Percentiles rank a stretch among this genome's conserved stretches.
These are phyloP conservation scores for Dalechampia spathulata DNA, from an alignment of 441 rosid species.

Conservation along the genomic window DNA sequence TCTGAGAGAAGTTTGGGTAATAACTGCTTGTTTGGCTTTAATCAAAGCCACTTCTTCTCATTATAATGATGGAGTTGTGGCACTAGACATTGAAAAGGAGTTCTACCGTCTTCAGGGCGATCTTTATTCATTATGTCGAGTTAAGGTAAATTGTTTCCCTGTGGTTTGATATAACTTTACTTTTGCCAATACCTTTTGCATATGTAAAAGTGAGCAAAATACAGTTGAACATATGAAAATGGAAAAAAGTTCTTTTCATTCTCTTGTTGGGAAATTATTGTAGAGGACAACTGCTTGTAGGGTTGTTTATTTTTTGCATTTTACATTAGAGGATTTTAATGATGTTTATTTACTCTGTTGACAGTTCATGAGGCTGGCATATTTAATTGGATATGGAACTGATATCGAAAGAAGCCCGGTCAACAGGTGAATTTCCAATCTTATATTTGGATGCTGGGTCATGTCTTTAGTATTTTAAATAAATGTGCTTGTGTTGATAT, in stretches of 20 bases:
- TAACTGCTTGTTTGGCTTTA: slow-evolving; percentile 84
- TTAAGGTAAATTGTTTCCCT: slow-evolving; percentile 52
- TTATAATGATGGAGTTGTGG: slow-evolving; percentile 52
- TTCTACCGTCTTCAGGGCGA: slow-evolving; percentile 93
- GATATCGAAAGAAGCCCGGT: slow-evolving; percentile 90
- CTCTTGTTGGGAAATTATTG: neutral
- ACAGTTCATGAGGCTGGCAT: slow-evolving; percentile 98
- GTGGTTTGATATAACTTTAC: neutral
- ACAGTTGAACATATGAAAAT: neutral
- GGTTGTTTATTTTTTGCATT: neutral
- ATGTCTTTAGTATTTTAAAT: slow-evolving; percentile 4
- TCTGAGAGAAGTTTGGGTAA: slow-evolving; percentile 94
- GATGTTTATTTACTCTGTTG: slow-evolving; percentile 29
- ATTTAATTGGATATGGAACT: slow-evolving; percentile 86
- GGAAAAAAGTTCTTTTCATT: neutral
- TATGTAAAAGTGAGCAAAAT: neutral
- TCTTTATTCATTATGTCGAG: slow-evolving; percentile 87
- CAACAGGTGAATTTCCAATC: slow-evolving; percentile 57
- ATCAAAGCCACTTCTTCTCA: slow-evolving; percentile 65
- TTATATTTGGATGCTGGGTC: slow-evolving; percentile 14
- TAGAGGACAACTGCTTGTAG: neutral
- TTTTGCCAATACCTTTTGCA: neutral
- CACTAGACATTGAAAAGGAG: slow-evolving; percentile 86
- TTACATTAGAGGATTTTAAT: slow-evolving; percentile 11
- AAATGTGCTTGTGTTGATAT: neutral